A percentile compares a stretch with the other conserved stretches of the same genome.
phyloP scores from a whole-genome alignment of 176 grass and related monocot genomes.

The Triticum aestivum region DNA sequence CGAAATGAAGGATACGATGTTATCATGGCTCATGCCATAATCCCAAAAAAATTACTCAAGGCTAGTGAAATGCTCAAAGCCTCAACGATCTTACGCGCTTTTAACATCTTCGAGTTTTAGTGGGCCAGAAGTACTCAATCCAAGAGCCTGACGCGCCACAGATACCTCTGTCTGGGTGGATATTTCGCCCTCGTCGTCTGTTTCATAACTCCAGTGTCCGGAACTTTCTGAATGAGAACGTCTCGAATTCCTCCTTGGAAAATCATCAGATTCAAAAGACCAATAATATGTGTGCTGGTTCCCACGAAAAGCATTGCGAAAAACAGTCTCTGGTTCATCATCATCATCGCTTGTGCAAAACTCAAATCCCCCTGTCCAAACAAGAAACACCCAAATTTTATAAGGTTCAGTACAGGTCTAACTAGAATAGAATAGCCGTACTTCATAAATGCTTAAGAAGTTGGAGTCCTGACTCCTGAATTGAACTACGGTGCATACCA shows the following conservation, averaged over 20 bases:
- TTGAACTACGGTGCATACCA: not conserved
- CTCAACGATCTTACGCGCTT: constrained; percentile 69
- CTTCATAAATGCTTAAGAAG: not conserved
- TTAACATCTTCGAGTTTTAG: constrained; percentile 96
- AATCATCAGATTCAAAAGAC: constrained; percentile 64
- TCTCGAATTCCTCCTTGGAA: constrained; percentile 27
- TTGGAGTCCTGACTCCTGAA: constrained; percentile 18
- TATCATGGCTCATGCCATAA: constrained; percentile 19
- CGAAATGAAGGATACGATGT: constrained; percentile 1
- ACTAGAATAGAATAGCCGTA: constrained; percentile 15
- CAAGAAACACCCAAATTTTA: constrained; percentile 22
- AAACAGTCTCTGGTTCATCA: constrained; percentile 63
- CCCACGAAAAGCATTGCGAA: constrained; percentile 54
- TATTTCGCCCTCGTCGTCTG: constrained; percentile 52
- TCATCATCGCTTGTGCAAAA: constrained; percentile 73
- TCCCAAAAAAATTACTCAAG: not conserved
- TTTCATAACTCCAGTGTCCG: constrained; percentile 57
- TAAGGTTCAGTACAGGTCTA: constrained; percentile 2
- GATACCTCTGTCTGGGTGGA: constrained; percentile 33
- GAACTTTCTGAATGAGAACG: constrained; percentile 47
- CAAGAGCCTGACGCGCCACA: constrained; percentile 70
- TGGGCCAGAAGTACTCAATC: constrained; percentile 67
- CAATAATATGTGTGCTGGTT: constrained; percentile 63
- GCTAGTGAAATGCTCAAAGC: constrained; percentile 2
- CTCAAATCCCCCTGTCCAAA: constrained; percentile 43